Percentiles rank a stretch among this genome's conserved stretches.
Evolutionary conservation across 768 basidiomycete genomes (phyloP).

Genomic region (Boletus tomentosulus): DNA sequence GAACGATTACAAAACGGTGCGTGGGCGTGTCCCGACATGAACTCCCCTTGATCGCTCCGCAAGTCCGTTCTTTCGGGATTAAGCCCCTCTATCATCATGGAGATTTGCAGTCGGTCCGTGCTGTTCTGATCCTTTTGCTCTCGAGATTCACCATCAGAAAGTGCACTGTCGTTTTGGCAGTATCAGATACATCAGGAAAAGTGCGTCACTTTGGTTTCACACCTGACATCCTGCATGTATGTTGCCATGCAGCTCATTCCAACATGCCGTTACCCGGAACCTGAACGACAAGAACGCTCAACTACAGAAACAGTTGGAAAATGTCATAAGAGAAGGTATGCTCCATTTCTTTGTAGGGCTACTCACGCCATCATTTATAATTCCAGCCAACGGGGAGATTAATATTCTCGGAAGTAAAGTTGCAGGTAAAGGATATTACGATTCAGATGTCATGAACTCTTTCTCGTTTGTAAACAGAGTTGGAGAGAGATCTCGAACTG

Average conservation of each 20-base stretch:
- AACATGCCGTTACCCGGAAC: conserved; percentile 77
- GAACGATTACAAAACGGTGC: conserved; percentile 88
- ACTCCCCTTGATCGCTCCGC: conserved; percentile 1
- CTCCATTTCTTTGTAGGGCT: background rate
- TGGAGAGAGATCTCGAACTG: conserved; percentile 76
- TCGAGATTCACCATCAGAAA: conserved; percentile 24
- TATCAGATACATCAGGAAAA: conserved; percentile 87
- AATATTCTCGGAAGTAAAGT: conserved; percentile 65
- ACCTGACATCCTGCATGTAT: background rate
- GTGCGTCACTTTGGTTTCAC: conserved; percentile 33
- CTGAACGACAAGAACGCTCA: conserved; percentile 80
- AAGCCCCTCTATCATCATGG: conserved; percentile 68
- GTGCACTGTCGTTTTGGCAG: conserved; percentile 87
- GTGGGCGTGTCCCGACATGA: conserved; percentile 29
- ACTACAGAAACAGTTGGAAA: conserved; percentile 80
- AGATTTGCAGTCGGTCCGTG: conserved; percentile 73
- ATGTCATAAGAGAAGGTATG: conserved; percentile 78
- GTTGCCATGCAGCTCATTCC: conserved; percentile 48
- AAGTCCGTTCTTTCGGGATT: conserved; percentile 85
- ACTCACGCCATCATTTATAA: background rate
- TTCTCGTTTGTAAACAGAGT: conserved; percentile 40
- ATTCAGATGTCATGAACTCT: background rate
- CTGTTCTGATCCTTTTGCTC: background rate
- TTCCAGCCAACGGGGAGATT: conserved; percentile 73
- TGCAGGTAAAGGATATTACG: conserved; percentile 40